A percentile compares a stretch with the other conserved stretches of the same genome.
phyloP scores from a whole-genome alignment of 2,329 filamentous ascomycete genomes.

The Fusarium subtropicale region DNA sequence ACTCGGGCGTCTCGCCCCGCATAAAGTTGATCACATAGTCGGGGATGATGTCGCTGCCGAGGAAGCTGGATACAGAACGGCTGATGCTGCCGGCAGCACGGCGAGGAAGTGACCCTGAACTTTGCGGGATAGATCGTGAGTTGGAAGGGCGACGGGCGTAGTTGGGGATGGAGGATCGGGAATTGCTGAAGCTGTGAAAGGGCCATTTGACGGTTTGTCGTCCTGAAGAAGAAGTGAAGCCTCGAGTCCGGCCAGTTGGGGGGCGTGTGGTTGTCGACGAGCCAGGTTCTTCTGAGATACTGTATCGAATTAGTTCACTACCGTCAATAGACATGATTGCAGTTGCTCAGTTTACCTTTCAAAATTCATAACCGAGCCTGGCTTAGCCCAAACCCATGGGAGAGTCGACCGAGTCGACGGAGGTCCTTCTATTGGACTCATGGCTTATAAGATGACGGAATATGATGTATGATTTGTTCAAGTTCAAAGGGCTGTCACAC shows the following conservation, averaged over 20 bases:
- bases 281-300: constrained; percentile 45
- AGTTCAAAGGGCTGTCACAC: constrained; percentile 16
- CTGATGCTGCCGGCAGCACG: constrained; percentile 46
- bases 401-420: constrained; percentile 41
- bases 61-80: constrained; percentile 48
- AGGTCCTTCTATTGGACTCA: constrained; percentile 42
- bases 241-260: constrained; percentile 41
- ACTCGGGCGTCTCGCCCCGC: constrained; percentile 66
- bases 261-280: constrained; percentile 33
- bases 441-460: constrained; percentile 18
- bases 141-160: constrained; percentile 35
- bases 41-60: constrained; percentile 61
- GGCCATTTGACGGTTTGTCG: constrained; percentile 46
- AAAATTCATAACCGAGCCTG: constrained; percentile 43
- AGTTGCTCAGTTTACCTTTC: constrained; percentile 37
- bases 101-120: constrained; percentile 41
- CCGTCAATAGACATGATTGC: constrained; percentile 13
- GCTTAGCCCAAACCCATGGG: constrained; percentile 43
- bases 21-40: constrained; percentile 68
- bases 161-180: constrained; percentile 42
- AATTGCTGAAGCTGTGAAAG: constrained; percentile 47
- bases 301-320: constrained; percentile 28
- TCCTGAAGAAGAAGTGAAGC: constrained; percentile 45
- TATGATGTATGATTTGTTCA: constrained; percentile 17
- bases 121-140: constrained; percentile 40